Percentiles rank a stretch among this genome's conserved stretches.
Conservation (phyloP, 768 basidiomycete genomes). For the Boletus reticulatus region DNA sequence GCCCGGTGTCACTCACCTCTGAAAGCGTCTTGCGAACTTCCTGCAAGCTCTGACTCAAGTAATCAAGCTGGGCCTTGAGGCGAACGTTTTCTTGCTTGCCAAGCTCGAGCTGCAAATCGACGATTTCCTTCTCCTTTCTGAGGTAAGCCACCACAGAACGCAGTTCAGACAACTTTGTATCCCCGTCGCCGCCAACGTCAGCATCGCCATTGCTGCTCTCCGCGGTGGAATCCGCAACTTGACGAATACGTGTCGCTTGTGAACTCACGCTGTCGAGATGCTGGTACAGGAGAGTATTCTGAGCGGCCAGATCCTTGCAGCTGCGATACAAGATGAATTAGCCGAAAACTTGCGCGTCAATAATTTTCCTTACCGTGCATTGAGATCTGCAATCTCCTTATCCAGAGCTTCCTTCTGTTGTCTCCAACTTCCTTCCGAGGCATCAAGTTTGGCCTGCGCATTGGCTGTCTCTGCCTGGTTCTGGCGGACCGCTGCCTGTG, state of each 20-base stretch:
- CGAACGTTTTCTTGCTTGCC: conserved; percentile 74
- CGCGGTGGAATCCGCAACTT: conserved; percentile 57
- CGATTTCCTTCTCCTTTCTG: conserved; percentile 89
- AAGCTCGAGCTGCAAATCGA: conserved; percentile 83
- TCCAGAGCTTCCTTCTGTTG: conserved; percentile 75
- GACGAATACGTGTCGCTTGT: conserved; percentile 78
- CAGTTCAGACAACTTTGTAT: conserved; percentile 67
- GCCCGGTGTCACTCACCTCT: conserved; percentile 45
- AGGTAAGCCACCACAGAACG: conserved; percentile 79
- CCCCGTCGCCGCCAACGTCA: conserved; percentile 49
- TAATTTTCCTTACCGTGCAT: conserved; percentile 50
- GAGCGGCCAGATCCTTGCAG: conserved; percentile 68
- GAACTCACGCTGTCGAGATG: conserved; percentile 83
- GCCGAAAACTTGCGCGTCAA: not conserved
- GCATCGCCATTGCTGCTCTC: conserved; percentile 39
- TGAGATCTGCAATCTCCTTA: conserved; percentile 74
- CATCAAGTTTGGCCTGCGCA: conserved; percentile 65
- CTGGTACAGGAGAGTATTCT: conserved; percentile 75
- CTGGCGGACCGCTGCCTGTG: conserved; percentile 56
- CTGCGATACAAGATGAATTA: conserved; percentile 35
- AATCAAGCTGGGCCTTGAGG: conserved; percentile 73
- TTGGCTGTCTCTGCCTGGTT: conserved; percentile 64
- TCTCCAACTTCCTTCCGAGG: conserved; percentile 78
- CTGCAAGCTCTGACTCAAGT: conserved; percentile 64
- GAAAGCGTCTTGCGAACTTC: conserved; percentile 69